phyloP scores from a whole-genome alignment of 2,329 filamentous ascomycete species.

The Fusarium hainanense region DNA sequence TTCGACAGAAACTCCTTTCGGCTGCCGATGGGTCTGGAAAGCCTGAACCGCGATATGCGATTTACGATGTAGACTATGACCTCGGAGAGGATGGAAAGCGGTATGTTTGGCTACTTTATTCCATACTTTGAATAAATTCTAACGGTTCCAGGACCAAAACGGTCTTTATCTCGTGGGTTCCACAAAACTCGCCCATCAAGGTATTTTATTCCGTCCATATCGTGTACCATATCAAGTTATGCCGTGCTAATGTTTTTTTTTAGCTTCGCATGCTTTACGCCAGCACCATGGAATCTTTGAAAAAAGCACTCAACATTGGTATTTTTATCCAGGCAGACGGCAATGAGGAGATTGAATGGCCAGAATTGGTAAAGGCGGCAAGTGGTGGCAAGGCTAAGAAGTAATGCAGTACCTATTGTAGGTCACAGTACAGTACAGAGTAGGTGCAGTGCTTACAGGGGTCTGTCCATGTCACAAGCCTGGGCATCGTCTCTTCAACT shows the following conservation, averaged over 20 bases:
- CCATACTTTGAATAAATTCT: background rate
- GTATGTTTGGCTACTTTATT: background rate
- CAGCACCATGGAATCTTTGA: constrained; percentile 38
- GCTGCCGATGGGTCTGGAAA: constrained; percentile 17
- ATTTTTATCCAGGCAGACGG: constrained; percentile 32
- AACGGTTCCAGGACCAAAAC: constrained; percentile 19
- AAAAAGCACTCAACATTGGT: constrained; percentile 28
- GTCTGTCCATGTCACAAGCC: background rate
- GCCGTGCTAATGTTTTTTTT: background rate
- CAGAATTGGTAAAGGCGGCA: constrained; percentile 14
- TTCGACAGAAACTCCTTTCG: constrained; percentile 28
- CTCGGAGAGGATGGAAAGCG: constrained; percentile 37
- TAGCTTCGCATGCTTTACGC: constrained; percentile 41
- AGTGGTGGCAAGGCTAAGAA: constrained; percentile 25
- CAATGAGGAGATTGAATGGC: constrained; percentile 28
- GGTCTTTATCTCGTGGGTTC: constrained; percentile 39
- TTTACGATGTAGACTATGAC: constrained; percentile 35
- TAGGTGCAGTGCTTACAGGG: background rate
- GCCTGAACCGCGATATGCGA: constrained; percentile 28
- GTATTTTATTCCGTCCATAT: constrained; percentile 1
- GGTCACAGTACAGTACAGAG: too few relatives aligned
- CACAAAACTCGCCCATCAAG: constrained; percentile 25
- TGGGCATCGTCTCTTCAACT: background rate
- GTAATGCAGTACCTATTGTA: background rate
- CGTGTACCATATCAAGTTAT: background rate